phyloP scores from a whole-genome alignment of 305 asterid genomes.

The Fraxinus sp. region DNA sequence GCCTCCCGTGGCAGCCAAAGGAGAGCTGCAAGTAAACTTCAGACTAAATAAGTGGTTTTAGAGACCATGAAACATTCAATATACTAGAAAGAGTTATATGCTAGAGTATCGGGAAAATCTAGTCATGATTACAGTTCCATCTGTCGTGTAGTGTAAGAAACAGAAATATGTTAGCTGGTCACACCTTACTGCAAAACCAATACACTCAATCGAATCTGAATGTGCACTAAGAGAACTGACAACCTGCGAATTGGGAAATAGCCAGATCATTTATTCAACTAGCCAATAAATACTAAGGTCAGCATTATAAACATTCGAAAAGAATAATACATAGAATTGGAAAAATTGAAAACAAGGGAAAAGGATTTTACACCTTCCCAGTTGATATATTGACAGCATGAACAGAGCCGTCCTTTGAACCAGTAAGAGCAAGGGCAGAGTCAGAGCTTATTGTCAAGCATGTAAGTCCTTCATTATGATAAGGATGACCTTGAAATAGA shows the following conservation, averaged over 20 bases:
- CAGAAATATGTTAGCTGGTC: constrained; percentile 21
- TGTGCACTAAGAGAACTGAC: constrained; percentile 68
- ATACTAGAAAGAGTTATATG: not conserved
- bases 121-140: not conserved
- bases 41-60: constrained; percentile 12
- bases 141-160: not conserved
- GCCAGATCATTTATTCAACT: constrained; percentile 4
- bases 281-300: not conserved
- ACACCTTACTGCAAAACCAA: constrained; percentile 72
- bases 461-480: constrained; percentile 74
- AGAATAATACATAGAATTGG: not conserved
- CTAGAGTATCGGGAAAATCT: not conserved
- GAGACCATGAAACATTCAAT: constrained; percentile 17
- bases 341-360: constrained; percentile 13
- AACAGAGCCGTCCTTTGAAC: constrained; percentile 70
- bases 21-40: constrained; percentile 47
- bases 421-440: constrained; percentile 73
- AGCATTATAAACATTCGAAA: not conserved
- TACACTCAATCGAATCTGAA: constrained; percentile 84
- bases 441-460: constrained; percentile 75
- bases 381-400: constrained; percentile 67
- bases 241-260: constrained; percentile 46
- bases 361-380: constrained; percentile 51
- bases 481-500: constrained; percentile 58
- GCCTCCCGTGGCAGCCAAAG: constrained; percentile 85